phyloP scores from a whole-genome alignment of 768 basidiomycete species.

The Cystobasidiopsis lactophilus region DNA sequence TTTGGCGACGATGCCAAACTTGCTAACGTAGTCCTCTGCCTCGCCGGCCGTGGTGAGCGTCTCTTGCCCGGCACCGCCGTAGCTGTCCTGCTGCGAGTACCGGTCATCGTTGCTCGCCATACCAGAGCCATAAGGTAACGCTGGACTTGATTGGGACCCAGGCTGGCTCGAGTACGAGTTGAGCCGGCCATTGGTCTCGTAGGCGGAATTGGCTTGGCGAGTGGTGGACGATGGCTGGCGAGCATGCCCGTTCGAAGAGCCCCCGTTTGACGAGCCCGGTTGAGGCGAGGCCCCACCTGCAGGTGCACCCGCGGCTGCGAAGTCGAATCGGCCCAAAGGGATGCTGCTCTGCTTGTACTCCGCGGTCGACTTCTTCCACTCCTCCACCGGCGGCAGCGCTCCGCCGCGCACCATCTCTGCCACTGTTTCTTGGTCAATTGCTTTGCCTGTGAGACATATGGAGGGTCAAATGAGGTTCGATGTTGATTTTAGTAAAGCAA shows the following conservation, averaged over 20 bases:
- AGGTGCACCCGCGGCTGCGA: slow-evolving; percentile 14
- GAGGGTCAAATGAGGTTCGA: background rate
- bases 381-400: slow-evolving; percentile 84
- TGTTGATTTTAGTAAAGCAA: background rate
- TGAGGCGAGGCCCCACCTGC: background rate
- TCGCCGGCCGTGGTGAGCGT: slow-evolving; percentile 15
- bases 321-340: slow-evolving; percentile 72
- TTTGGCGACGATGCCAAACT: slow-evolving; percentile 50
- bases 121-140: background rate
- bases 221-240: background rate
- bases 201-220: background rate
- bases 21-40: slow-evolving; percentile 12
- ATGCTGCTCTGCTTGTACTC: slow-evolving; percentile 93
- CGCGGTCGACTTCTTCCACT: slow-evolving; percentile 90
- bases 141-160: background rate
- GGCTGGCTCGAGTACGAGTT: background rate
- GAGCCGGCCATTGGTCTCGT: background rate
- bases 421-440: slow-evolving; percentile 42
- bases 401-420: slow-evolving; percentile 61
- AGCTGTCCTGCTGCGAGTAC: background rate
- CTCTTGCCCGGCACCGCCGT: background rate
- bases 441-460: slow-evolving; percentile 26
- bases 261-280: background rate
- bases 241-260: background rate
- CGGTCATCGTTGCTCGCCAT: background rate